Evolutionary conservation across 192 early-diverging fungal genomes (phyloP).

Genomic region (Lobosporangium transversale): DNA sequence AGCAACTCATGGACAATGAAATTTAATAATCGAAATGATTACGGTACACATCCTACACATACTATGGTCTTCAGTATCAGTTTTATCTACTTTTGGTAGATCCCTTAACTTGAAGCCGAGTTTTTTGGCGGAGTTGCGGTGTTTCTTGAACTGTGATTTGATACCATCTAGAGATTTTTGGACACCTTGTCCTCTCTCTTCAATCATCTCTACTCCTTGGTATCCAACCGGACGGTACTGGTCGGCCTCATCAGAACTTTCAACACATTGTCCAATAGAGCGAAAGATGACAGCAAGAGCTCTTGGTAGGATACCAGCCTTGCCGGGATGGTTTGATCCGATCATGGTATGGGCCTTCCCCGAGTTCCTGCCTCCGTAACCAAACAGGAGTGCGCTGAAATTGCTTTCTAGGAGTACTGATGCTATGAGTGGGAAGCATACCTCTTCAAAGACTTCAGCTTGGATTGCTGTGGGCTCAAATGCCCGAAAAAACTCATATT

Average conservation of each 20-base stretch:
- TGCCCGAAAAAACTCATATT: conserved; percentile 69
- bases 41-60: neutral
- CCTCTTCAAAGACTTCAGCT: conserved; percentile 66
- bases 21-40: neutral
- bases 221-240: conserved; percentile 29
- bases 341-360: conserved; percentile 78
- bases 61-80: neutral
- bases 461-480: conserved; percentile 59
- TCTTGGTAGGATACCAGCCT: conserved; percentile 68
- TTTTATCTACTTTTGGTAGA: neutral
- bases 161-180: neutral
- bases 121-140: neutral
- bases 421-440: conserved; percentile 64
- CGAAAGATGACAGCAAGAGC: conserved; percentile 67
- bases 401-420: conserved; percentile 64
- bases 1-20: neutral
- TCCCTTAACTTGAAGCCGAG: neutral
- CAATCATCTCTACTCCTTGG: conserved; percentile 32
- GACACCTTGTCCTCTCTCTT: conserved; percentile 13
- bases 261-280: conserved; percentile 39
- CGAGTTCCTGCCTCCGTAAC: conserved; percentile 77
- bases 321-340: conserved; percentile 44
- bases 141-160: conserved; percentile 5
- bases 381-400: conserved; percentile 69
- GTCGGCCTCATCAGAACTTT: conserved; percentile 8